Conservation (phyloP, 805 yeast genomes). For the Metschnikowia orientalis region DNA sequence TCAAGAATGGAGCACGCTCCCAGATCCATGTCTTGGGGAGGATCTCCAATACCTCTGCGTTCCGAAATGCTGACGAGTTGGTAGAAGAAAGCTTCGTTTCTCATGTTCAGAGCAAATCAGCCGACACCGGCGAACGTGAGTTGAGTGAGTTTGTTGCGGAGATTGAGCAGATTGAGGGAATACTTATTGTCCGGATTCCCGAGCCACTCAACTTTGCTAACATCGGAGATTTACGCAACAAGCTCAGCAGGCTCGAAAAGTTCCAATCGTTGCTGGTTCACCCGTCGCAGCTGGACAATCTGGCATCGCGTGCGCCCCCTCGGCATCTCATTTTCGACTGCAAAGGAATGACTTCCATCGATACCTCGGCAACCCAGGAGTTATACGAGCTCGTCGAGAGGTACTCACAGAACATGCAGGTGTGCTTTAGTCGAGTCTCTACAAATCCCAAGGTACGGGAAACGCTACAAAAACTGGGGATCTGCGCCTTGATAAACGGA, state of each 20-base stretch:
- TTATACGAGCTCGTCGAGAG: slow-evolving; percentile 54
- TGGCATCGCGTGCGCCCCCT: too few relatives aligned
- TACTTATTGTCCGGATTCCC: slow-evolving; percentile 74
- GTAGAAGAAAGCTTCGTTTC: slow-evolving; percentile 32
- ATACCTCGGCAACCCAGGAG: slow-evolving; percentile 75
- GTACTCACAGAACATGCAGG: slow-evolving; percentile 49
- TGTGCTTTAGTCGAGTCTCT: slow-evolving; percentile 61
- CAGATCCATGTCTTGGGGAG: slow-evolving; percentile 44
- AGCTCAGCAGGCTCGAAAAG: slow-evolving; percentile 65
- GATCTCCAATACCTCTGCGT: slow-evolving; percentile 44
- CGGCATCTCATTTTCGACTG: slow-evolving; percentile 68
- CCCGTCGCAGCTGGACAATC: slow-evolving; percentile 56
- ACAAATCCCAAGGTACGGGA: slow-evolving; percentile 41
- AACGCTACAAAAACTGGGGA: slow-evolving; percentile 55
- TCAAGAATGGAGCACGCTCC: slow-evolving; percentile 39
- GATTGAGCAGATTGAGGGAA: slow-evolving; percentile 56
- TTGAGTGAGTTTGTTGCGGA: slow-evolving; percentile 21
- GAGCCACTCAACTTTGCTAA: slow-evolving; percentile 90
- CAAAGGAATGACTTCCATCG: slow-evolving; percentile 77
- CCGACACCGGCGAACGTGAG: neutral
- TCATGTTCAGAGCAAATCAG: neutral
- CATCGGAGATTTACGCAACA: slow-evolving; percentile 65
- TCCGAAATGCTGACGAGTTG: slow-evolving; percentile 68
- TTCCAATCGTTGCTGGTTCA: slow-evolving; percentile 74
- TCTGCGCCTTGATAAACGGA: slow-evolving; percentile 29